Evolutionary conservation across 495 filamentous ascomycete species (phyloP), one percentile per base, ranked within the genome.

Genomic region (Jackrogersella minutella): DNA sequence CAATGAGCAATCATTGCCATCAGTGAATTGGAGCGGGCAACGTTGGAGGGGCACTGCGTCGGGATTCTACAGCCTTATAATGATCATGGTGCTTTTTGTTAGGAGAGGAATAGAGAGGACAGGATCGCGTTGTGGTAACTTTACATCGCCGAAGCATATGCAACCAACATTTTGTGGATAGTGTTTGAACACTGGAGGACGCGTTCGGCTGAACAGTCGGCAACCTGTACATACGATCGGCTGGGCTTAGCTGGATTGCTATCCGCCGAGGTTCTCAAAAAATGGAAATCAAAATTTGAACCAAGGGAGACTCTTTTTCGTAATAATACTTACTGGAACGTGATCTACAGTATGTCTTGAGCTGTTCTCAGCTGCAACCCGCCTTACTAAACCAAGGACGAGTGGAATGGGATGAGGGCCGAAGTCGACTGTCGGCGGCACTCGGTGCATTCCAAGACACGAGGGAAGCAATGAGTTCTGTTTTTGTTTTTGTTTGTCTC

Each of bases 391-490:
- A 13, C 9, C 26, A 24, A 26, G 39, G 53, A 16, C n/a, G 28
- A 26, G 22, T 50, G 69, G 66, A 60, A 68, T 74, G 63, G 30
- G 52, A 44, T 39, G 22, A 36, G 16, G 60, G 44, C 11, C 33
- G 53, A 55, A 24, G 36, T 58, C 41, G 37, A 21, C 36, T 50
- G 16, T 41, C 5, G n/a, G 11, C 22, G 22, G 37, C 19, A n/a
- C 28, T 52, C 34, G 37, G 46, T 57, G 37, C 70, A 73, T 72
- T 74, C 67, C 72, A 73, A 69, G 64, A 73, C 70, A 69, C 58
- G 43, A 69, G 62, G 60, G 65, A 57, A 24, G 50, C 34, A 37
- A 68, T 70, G 46, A 67, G 26, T 53, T 50, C 21, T 60, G 54
- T 28, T 70, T 68, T 64, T 64, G 52, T 70, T 74, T n/a, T 72